Evolutionary conservation across 2,329 filamentous ascomycete genomes (phyloP).

Genomic region (Magnaporthales sp.): DNA sequence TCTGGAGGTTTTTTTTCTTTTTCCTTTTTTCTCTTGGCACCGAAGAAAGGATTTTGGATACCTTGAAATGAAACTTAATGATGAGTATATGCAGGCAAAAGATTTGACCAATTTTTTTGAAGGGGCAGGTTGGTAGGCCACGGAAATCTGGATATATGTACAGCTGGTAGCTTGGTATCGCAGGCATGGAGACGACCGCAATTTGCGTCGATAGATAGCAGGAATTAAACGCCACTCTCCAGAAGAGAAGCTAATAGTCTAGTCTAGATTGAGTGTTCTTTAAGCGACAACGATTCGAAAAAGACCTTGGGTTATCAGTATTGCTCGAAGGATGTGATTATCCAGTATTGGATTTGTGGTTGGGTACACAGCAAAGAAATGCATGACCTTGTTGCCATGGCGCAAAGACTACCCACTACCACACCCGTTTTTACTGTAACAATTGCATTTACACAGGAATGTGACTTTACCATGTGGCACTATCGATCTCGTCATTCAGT

Average conservation of each 20-base stretch:
- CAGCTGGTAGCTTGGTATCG: neutral
- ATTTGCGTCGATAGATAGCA: neutral
- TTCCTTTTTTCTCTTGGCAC: neutral
- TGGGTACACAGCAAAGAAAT: no score
- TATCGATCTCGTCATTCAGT: neutral
- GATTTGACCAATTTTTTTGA: neutral
- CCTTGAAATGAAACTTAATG: neutral
- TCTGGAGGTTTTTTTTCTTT: neutral
- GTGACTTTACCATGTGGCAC: no score
- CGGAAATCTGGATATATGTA: neutral
- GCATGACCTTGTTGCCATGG: no score
- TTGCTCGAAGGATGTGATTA: neutral
- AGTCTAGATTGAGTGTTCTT: neutral
- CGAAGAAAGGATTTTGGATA: neutral
- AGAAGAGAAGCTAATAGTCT: neutral
- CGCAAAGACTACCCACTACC: no score
- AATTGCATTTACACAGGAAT: no score
- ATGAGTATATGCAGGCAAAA: neutral
- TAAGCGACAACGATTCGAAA: no score
- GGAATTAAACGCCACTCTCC: neutral
- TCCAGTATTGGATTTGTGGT: no score
- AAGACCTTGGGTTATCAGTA: neutral
- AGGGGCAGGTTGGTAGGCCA: neutral
- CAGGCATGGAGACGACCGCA: neutral
- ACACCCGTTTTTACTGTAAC: no score